These are phyloP conservation scores for Xylariaceae sp. DNA, from an alignment of 2,329 filamentous ascomycete genomes.

Conservation along the genomic window DNA sequence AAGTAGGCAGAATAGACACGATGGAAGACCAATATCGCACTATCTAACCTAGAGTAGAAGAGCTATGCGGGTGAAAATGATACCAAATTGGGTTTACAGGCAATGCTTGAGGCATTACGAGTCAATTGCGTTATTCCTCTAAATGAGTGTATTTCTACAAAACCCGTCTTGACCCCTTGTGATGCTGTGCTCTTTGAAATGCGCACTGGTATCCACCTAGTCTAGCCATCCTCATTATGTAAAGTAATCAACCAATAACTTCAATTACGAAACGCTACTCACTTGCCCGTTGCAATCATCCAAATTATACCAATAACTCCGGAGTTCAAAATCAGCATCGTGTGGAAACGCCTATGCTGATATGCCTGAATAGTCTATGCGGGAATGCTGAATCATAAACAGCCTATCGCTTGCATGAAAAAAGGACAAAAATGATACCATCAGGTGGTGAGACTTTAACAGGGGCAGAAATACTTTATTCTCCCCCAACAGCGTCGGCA, in stretches of 20 bases:
- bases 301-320: background rate
- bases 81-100: too few relatives aligned
- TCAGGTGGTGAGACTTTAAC: background rate
- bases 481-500: conserved; percentile 28
- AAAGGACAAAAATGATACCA: background rate
- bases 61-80: too few relatives aligned
- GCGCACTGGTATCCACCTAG: conserved; percentile 14
- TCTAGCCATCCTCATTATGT: conserved; percentile 12
- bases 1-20: too few relatives aligned
- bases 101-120: too few relatives aligned
- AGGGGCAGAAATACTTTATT: conserved; percentile 19
- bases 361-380: conserved; percentile 26
- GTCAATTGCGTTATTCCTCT: too few relatives aligned
- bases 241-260: background rate
- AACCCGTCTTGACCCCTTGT: background rate
- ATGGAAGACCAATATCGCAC: too few relatives aligned
- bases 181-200: conserved; percentile 2
- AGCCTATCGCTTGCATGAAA: conserved; percentile 1
- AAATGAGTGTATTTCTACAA: conserved; percentile 12
- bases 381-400: conserved; percentile 10
- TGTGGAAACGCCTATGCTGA: conserved; percentile 25
- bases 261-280: too few relatives aligned
- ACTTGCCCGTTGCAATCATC: conserved; percentile 7
- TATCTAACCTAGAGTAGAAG: too few relatives aligned
- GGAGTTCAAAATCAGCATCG: background rate